Conservation (phyloP, 495 filamentous ascomycete species). For the Podospora bellae-mahoneyi region DNA sequence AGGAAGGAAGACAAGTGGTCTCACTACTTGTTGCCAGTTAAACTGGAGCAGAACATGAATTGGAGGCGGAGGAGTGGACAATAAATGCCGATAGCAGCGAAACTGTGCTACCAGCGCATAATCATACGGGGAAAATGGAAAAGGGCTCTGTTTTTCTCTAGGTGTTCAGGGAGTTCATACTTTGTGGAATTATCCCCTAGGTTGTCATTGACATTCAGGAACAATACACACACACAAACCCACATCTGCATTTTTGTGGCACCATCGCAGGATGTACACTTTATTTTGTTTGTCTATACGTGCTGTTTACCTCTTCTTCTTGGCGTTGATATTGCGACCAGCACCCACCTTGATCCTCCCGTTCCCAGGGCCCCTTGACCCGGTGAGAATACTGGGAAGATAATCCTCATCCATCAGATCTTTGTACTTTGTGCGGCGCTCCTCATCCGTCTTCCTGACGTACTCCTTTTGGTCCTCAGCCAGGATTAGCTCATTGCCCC, state of each 20-base stretch:
- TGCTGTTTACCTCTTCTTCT: conserved; percentile 50
- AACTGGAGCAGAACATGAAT: neutral
- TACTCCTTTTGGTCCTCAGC: conserved; percentile 98
- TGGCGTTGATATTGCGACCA: conserved; percentile 81
- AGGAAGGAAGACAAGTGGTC: no score
- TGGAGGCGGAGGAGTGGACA: neutral
- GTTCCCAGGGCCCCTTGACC: conserved; percentile 60
- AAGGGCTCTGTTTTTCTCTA: neutral
- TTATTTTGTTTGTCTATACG: neutral
- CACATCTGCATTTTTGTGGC: neutral
- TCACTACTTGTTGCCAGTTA: no score
- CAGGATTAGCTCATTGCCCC: conserved; percentile 76
- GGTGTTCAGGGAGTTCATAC: neutral
- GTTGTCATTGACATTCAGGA: neutral
- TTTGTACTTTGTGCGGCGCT: conserved; percentile 63
- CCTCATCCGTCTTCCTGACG: conserved; percentile 56
- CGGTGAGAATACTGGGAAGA: conserved; percentile 79
- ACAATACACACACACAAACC: no score
- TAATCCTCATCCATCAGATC: conserved; percentile 96
- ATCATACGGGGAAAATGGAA: neutral
- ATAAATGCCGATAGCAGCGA: neutral
- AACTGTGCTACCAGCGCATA: neutral
- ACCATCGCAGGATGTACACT: neutral
- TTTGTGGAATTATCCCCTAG: neutral
- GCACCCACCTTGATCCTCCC: conserved; percentile 77